Evolutionary conservation across 225 moss, liverwort and hornwort species (phyloP).

Genomic region (Pleurozium schreberi): DNA sequence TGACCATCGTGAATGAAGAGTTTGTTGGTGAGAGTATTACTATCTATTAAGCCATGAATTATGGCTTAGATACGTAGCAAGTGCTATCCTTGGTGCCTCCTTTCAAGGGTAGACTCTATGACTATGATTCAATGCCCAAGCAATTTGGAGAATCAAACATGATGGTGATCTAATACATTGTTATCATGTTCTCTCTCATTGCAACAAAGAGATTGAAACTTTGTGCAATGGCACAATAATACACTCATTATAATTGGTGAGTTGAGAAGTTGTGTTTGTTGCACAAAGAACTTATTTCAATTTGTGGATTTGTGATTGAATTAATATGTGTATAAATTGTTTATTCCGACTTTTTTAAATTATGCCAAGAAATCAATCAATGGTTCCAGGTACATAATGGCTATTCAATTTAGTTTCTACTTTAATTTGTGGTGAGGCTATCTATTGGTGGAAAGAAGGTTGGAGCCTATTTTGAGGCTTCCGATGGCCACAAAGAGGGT

Average conservation of each 20-base stretch:
- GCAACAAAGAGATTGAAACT: background rate
- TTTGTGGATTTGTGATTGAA: background rate
- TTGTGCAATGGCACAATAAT: too few species aligned
- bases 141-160: fast-evolving
- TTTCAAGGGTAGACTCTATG: fast-evolving
- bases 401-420: background rate
- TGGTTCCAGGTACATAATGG: fast-evolving
- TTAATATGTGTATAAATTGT: background rate
- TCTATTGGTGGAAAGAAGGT: background rate
- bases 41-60: background rate
- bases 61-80: fast-evolving
- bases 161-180: too few species aligned
- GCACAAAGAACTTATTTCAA: too few species aligned
- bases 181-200: too few species aligned
- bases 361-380: background rate
- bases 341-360: background rate
- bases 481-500: background rate
- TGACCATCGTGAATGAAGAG: background rate
- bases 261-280: fast-evolving
- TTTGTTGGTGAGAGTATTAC: fast-evolving
- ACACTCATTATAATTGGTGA: background rate
- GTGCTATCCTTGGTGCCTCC: background rate
- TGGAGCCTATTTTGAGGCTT: background rate
- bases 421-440: background rate
- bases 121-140: too few species aligned